These are phyloP conservation scores for Eimeria maxima DNA, from an alignment of 169 alveolate genomes.

Conservation along the genomic window DNA sequence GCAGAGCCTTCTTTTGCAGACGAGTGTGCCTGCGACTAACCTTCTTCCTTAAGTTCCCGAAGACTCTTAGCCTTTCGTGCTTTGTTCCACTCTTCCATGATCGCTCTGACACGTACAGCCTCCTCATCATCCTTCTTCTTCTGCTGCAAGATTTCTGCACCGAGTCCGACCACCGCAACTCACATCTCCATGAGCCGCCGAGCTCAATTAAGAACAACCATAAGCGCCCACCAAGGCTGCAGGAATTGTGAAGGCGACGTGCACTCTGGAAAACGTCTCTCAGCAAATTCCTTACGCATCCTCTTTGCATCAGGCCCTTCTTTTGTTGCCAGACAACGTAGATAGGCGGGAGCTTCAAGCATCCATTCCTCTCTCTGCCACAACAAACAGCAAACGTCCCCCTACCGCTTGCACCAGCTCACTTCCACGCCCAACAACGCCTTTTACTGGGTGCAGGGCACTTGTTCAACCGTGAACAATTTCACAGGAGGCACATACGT, in stretches of 20 bases:
- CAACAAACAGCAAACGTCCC: background rate
- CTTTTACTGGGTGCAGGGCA: background rate
- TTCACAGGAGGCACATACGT: background rate
- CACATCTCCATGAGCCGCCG: background rate
- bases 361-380: constrained; percentile 79
- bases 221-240: background rate
- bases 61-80: constrained; percentile 59
- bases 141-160: constrained; percentile 76
- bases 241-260: background rate
- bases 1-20: background rate
- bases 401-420: background rate
- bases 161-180: constrained; percentile 11
- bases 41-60: constrained; percentile 76
- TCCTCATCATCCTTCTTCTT: constrained; percentile 72
- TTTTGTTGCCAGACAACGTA: constrained; percentile 57
- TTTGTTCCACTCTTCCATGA: constrained; percentile 82
- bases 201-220: background rate
- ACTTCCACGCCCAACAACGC: background rate
- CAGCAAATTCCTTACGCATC: background rate
- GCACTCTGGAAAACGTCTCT: background rate
- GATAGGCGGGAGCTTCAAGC: constrained; percentile 82
- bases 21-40: constrained; percentile 9
- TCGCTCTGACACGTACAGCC: constrained; percentile 76
- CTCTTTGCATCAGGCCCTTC: constrained; percentile 51
- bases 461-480: background rate